Percentiles rank a stretch among this genome's conserved stretches.
Conservation (phyloP, 176 grass and related monocot species). For the Zizania latifolia region DNA sequence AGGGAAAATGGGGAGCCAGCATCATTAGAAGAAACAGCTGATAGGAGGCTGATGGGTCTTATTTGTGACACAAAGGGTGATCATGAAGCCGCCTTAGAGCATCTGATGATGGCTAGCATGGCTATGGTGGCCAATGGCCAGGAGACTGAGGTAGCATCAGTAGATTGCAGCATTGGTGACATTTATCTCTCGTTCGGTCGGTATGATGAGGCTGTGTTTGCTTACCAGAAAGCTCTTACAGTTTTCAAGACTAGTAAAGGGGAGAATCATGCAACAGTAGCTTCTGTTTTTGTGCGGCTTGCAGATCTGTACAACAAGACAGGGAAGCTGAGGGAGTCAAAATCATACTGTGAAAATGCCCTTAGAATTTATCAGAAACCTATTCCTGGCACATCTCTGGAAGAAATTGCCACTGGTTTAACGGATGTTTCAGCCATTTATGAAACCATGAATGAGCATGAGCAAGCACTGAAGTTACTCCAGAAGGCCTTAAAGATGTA, state of each 20-base stretch:
- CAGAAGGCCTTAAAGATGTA: conserved; percentile 94
- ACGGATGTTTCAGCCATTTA: conserved; percentile 92
- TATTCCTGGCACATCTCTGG: conserved; percentile 76
- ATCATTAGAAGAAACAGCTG: conserved; percentile 81
- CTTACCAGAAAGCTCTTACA: conserved; percentile 88
- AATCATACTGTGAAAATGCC: conserved; percentile 94
- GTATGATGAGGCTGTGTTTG: conserved; percentile 83
- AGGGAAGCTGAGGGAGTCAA: conserved; percentile 86
- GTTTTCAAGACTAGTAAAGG: conserved; percentile 93
- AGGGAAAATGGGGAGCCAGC: conserved; percentile 51
- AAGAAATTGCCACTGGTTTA: conserved; percentile 86
- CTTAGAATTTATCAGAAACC: conserved; percentile 91
- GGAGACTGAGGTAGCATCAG: conserved; percentile 86
- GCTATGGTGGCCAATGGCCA: conserved; percentile 82
- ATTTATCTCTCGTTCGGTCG: conserved; percentile 82
- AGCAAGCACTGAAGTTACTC: conserved; percentile 88
- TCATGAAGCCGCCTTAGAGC: conserved; percentile 83
- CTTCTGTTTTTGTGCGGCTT: conserved; percentile 85
- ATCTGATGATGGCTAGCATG: conserved; percentile 85
- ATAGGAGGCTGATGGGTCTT: conserved; percentile 85
- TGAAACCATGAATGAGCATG: conserved; percentile 93
- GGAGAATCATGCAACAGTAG: conserved; percentile 87
- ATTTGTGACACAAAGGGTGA: conserved; percentile 90
- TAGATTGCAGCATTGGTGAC: conserved; percentile 96
- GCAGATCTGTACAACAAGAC: conserved; percentile 93